phyloP scores from a whole-genome alignment of 345 rosid species.

The Crucihimalaya himalaica region DNA sequence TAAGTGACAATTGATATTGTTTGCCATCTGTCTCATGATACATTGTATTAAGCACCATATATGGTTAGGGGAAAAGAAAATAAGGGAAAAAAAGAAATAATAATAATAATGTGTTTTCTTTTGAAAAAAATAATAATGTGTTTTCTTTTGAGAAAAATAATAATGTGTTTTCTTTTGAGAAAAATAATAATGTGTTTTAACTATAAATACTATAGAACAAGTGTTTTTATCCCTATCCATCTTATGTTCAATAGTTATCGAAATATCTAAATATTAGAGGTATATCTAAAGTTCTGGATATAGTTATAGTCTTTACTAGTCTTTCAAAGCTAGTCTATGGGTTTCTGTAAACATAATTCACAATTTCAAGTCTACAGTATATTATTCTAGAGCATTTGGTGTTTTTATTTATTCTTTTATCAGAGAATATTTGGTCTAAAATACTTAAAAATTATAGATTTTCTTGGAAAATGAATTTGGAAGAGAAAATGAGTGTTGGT shows the following conservation, averaged over 20 bases:
- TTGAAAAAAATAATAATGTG: too few relatives aligned
- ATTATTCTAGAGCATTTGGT: not conserved
- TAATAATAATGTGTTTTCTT: not conserved
- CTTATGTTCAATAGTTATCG: not conserved
- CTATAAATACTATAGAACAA: not conserved
- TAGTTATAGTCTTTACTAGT: not conserved
- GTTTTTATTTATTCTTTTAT: not conserved
- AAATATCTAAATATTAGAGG: too few relatives aligned
- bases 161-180: too few relatives aligned
- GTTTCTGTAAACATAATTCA: not conserved
- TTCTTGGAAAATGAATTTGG: conserved; percentile 51
- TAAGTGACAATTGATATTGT: not conserved
- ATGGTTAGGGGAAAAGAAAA: not conserved
- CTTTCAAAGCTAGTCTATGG: not conserved
- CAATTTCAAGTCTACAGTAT: not conserved
- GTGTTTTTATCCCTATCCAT: not conserved
- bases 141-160: not conserved
- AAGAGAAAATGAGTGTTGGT: conserved; percentile 48
- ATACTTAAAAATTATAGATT: not conserved
- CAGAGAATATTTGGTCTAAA: not conserved
- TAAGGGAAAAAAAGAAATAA: not conserved
- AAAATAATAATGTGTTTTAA: too few relatives aligned
- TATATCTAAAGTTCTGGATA: not conserved
- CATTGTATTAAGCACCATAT: not conserved
- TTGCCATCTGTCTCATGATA: conserved; percentile 5